A percentile compares a stretch with the other conserved stretches of the same genome.
These are phyloP conservation scores for Phlebiopsis gigantea DNA, from an alignment of 768 basidiomycete species.

Conservation along the genomic window DNA sequence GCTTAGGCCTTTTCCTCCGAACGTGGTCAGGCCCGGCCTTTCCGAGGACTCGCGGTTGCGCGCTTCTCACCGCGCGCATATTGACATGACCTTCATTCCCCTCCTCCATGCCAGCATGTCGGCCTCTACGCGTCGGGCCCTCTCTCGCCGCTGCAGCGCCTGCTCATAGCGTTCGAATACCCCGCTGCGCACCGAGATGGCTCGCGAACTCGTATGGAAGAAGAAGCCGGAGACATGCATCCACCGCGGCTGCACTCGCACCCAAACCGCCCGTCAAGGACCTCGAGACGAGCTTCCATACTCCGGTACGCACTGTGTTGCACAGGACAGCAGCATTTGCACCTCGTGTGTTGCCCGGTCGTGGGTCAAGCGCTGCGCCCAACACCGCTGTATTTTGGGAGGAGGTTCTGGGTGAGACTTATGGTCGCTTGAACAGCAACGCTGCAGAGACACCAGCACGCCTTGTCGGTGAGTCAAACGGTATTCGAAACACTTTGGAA, in stretches of 20 bases:
- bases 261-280: not conserved
- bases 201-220: not conserved
- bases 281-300: constrained; percentile 4
- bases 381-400: constrained; percentile 44
- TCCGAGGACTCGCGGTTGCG: constrained; percentile 2
- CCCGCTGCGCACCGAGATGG: not conserved
- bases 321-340: constrained; percentile 45
- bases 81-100: constrained; percentile 7
- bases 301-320: constrained; percentile 39
- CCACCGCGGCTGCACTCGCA: constrained; percentile 13
- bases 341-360: constrained; percentile 35
- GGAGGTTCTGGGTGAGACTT: constrained; percentile 32
- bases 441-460: constrained; percentile 33
- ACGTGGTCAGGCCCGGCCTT: not conserved
- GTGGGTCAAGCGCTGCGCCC: constrained; percentile 15
- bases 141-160: constrained; percentile 7
- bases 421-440: constrained; percentile 25
- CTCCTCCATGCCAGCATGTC: constrained; percentile 25
- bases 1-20: not conserved
- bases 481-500: not conserved
- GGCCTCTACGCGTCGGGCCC: constrained; percentile 18
- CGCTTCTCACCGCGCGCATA: not conserved
- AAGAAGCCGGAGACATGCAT: constrained; percentile 11
- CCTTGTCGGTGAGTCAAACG: constrained; percentile 40
- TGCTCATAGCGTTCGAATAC: constrained; percentile 5